Base-by-base conservation (phyloP, 108 stramenopile species). In the Hondaea fermentalgiana region DNA sequence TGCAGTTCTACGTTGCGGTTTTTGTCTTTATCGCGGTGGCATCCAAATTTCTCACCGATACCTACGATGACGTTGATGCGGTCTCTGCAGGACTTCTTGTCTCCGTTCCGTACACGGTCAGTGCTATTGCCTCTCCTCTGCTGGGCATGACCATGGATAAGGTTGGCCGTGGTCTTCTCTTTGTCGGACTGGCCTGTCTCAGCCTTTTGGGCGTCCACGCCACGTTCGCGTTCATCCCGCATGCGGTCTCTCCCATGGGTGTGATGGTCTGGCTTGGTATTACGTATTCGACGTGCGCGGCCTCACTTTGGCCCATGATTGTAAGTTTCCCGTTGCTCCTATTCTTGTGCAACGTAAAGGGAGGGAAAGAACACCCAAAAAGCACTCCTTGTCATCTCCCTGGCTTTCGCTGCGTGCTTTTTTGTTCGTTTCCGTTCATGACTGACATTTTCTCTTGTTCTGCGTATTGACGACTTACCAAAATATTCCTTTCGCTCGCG, bases 231-330 rank as follows among this genome's bases (percentile, higher is more conserved):
- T 2, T 83, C 51, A 53, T 83, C 1, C 45, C 76, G 12, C 45
- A 83, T 12, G 12, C 49, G 17, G 76, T 83, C 19, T 83, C 76
- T 12, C 76, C 76, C n/a, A 83, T 53, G 45, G 76, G 23, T 3
- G 76, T 83, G 43, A 83, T 83, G 76, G 76, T 83, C 49, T 83
- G 76, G 76, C 51, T 83, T 12, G 76, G 76, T 16, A 47, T 83
- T 3, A 83, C 76, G n/a, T 83, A 83, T 23, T 83, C 76, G n/a
- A 53, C 76, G n/a, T 83, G 76, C 2, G 76, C 76, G 6, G 76
- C 76, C 49, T 83, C 76, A 2, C 76, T 83, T 17, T 83, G 76
- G 76, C 76, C 76, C 8, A 83, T 83, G 76, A 83, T 83, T 83
- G 76, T 83, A 83, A 83, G 76, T 83, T 53, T 83, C n/a, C 16